These are phyloP conservation scores for Fusarium falciforme DNA, from an alignment of 2,329 filamentous ascomycete species.

Conservation along the genomic window DNA sequence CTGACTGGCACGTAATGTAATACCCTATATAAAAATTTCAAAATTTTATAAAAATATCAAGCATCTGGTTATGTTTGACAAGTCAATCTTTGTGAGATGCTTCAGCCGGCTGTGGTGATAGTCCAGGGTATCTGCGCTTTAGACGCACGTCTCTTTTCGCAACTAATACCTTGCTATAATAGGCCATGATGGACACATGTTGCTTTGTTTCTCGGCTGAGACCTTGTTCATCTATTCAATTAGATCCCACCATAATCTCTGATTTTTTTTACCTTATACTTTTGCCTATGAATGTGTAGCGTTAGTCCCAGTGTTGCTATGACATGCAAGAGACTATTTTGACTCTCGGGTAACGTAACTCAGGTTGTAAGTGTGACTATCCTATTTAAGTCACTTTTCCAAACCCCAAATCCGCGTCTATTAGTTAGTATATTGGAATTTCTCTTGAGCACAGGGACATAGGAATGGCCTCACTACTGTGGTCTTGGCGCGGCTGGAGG, in stretches of 20 bases:
- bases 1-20: conserved; percentile 12
- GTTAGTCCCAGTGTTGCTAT: neutral
- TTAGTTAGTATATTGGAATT: neutral
- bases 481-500: neutral
- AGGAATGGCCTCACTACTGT: neutral
- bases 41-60: neutral
- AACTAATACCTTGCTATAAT: neutral
- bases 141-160: neutral
- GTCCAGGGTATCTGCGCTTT: too few species aligned
- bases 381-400: neutral
- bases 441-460: neutral
- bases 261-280: neutral
- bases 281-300: neutral
- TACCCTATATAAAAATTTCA: conserved; percentile 17
- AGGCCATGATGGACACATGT: neutral
- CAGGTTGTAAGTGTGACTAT: neutral
- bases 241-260: neutral
- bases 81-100: neutral
- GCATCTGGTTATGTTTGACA: neutral
- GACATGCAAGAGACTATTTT: neutral
- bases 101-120: neutral
- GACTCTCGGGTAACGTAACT: neutral
- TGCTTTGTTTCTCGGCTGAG: neutral
- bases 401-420: too few species aligned
- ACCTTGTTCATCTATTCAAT: too few species aligned